phyloP scores from a whole-genome alignment of 2,329 filamentous ascomycete genomes.

The Pseudonectria buxi region DNA sequence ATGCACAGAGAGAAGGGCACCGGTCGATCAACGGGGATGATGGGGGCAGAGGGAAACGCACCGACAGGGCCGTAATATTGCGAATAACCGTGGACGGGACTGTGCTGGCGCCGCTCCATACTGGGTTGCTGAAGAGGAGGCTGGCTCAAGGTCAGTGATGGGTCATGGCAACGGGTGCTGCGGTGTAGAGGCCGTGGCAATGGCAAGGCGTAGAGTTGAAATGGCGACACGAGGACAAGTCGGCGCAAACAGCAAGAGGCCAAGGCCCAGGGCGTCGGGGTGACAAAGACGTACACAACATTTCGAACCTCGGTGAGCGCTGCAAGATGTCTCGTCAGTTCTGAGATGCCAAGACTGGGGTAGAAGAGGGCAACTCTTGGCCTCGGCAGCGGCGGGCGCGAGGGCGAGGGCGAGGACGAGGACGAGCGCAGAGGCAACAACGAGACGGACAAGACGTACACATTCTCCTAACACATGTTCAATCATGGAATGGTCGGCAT shows the following conservation, averaged over 20 bases:
- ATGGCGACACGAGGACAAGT: slow-evolving; percentile 7
- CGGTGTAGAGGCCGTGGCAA: not conserved
- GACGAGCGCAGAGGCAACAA: slow-evolving; percentile 3
- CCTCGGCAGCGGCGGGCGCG: slow-evolving; percentile 13
- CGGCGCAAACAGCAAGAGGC: slow-evolving; percentile 5
- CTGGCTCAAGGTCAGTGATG: slow-evolving; percentile 28
- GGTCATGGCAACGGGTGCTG: not conserved
- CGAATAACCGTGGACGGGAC: slow-evolving; percentile 47
- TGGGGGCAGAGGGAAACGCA: slow-evolving; percentile 28
- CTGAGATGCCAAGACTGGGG: slow-evolving; percentile 28
- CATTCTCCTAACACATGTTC: slow-evolving; percentile 37
- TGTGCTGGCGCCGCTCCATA: slow-evolving; percentile 43
- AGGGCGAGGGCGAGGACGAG: slow-evolving; percentile 6
- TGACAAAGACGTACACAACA: slow-evolving; percentile 37
- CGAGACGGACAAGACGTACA: slow-evolving; percentile 27
- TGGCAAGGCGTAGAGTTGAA: not conserved
- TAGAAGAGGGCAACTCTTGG: slow-evolving; percentile 22
- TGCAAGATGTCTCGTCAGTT: slow-evolving; percentile 31
- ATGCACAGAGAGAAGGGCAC: not conserved
- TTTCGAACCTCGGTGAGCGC: slow-evolving; percentile 45
- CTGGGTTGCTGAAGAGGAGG: slow-evolving; percentile 55
- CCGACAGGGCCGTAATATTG: slow-evolving; percentile 51
- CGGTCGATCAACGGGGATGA: not conserved
- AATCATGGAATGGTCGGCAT: slow-evolving; percentile 27
- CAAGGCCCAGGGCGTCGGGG: slow-evolving; percentile 1